A percentile compares a stretch with the other conserved stretches of the same genome.
phyloP scores from a whole-genome alignment of 495 filamentous ascomycete genomes.

The Jackrogersella minutella region DNA sequence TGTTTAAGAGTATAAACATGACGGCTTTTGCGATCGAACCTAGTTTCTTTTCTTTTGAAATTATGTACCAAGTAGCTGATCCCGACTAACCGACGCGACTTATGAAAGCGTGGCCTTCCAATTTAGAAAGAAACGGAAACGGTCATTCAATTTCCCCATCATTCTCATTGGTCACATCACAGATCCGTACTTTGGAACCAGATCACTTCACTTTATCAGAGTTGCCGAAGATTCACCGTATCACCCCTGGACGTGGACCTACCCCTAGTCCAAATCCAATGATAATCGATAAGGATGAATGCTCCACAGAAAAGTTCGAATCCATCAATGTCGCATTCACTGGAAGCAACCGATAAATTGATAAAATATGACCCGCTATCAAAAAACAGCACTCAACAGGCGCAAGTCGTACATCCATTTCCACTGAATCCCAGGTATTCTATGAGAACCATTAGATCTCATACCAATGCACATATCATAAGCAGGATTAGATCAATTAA shows the following conservation, averaged over 20 bases:
- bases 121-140: not conserved
- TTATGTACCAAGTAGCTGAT: too few relatives aligned
- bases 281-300: conserved; percentile 41
- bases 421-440: not conserved
- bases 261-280: too few relatives aligned
- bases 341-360: conserved; percentile 20
- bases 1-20: conserved; percentile 8
- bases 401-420: not conserved
- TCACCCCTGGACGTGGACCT: too few relatives aligned
- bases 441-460: too few relatives aligned
- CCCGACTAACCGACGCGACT: not conserved
- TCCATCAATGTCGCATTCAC: not conserved
- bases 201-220: not conserved
- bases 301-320: conserved; percentile 24
- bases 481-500: not conserved
- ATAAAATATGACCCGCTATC: not conserved
- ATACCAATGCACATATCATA: too few relatives aligned
- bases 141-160: conserved; percentile 21
- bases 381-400: not conserved
- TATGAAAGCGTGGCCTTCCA: conserved; percentile 33
- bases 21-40: too few relatives aligned
- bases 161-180: conserved; percentile 1
- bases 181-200: not conserved
- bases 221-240: conserved; percentile 2
- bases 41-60: conserved; percentile 7